Percentiles rank a stretch among this genome's conserved stretches.
These are phyloP conservation scores for Suillus sp. DNA, from an alignment of 768 basidiomycete genomes.

Conservation along the genomic window DNA sequence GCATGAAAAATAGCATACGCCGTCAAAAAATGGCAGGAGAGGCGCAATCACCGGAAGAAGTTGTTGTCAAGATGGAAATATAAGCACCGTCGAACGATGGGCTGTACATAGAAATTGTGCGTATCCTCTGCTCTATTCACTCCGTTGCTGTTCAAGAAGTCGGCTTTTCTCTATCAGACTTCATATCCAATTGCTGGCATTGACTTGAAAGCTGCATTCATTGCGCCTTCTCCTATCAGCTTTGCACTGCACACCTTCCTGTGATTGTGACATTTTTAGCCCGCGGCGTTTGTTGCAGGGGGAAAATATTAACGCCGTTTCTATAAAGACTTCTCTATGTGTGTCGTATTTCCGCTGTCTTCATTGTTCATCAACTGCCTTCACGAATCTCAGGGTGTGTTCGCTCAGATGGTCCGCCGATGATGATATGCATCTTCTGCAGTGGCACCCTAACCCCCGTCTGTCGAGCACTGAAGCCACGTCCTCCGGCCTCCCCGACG, in stretches of 20 bases:
- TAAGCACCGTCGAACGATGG: neutral
- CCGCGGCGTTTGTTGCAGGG: neutral
- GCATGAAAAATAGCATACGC: constrained; percentile 43
- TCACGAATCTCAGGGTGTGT: neutral
- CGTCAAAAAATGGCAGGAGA: constrained; percentile 23
- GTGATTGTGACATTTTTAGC: neutral
- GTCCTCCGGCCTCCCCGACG: neutral
- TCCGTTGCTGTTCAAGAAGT: neutral
- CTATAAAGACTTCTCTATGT: neutral
- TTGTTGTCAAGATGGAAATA: constrained; percentile 47
- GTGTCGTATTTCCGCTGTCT: neutral
- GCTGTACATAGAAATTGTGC: constrained; percentile 1
- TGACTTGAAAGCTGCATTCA: neutral
- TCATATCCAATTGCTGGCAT: neutral
- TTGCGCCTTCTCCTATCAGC: neutral
- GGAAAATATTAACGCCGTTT: neutral
- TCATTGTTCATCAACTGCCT: neutral
- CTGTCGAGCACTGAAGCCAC: neutral
- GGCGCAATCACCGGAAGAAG: constrained; percentile 26
- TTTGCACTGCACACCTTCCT: neutral
- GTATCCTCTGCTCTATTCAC: neutral
- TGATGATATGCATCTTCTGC: neutral
- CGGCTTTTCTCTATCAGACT: neutral
- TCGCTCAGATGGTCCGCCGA: neutral
- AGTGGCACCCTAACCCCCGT: neutral